These are phyloP conservation scores for Cladophialophora psammophila DNA, from an alignment of 2,329 filamentous ascomycete genomes.

Conservation along the genomic window DNA sequence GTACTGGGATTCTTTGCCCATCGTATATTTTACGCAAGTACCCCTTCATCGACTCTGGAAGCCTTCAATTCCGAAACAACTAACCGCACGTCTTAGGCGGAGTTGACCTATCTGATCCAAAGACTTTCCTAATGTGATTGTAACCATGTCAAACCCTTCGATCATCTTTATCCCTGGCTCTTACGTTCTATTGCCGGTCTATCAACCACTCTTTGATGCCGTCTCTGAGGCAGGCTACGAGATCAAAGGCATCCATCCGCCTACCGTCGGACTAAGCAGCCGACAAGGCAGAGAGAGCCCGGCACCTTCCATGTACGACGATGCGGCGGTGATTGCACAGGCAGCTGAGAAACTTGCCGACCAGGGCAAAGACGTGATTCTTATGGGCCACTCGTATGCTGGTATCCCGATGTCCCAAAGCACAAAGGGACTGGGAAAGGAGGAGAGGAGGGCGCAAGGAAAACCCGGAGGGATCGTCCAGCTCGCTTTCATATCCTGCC, in stretches of 20 bases:
- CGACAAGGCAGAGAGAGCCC: conserved; percentile 28
- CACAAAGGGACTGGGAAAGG: conserved; percentile 44
- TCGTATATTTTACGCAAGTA: too few relatives aligned
- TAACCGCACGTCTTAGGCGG: too few relatives aligned
- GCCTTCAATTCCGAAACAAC: too few relatives aligned
- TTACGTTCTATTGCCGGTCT: conserved; percentile 13
- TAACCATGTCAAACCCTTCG: conserved; percentile 12
- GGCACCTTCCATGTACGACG: conserved; percentile 43
- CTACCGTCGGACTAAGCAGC: conserved; percentile 24
- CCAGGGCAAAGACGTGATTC: conserved; percentile 46
- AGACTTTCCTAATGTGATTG: not conserved
- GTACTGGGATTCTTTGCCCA: too few relatives aligned
- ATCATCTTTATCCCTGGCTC: conserved; percentile 27
- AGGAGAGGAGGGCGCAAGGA: conserved; percentile 41
- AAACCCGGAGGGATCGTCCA: conserved; percentile 45
- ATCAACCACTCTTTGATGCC: conserved; percentile 16
- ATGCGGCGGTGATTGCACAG: conserved; percentile 43
- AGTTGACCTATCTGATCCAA: too few relatives aligned
- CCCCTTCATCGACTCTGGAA: too few relatives aligned
- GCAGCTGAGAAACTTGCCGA: conserved; percentile 41
- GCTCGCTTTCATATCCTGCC: conserved; percentile 46
- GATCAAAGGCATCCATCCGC: conserved; percentile 19
- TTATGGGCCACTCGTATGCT: conserved; percentile 49
- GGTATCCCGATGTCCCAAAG: conserved; percentile 45
- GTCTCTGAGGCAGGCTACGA: conserved; percentile 11